Conservation (phyloP, 805 yeast genomes). For the Priceomyces medius region DNA sequence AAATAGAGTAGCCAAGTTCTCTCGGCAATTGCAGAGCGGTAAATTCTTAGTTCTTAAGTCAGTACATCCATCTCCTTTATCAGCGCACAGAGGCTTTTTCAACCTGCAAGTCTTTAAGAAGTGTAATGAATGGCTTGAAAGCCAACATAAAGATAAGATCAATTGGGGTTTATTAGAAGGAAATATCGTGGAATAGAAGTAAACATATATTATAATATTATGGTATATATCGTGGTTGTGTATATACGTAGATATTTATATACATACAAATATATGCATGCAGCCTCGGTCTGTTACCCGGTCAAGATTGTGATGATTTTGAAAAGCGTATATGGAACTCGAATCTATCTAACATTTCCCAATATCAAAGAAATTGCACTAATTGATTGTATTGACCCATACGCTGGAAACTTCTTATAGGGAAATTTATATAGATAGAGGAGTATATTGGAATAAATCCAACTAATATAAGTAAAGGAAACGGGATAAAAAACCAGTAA, state of each 20-base stretch:
- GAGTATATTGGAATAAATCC: neutral
- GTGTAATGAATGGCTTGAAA: slow-evolving; percentile 75
- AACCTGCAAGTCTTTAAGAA: slow-evolving; percentile 68
- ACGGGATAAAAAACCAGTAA: neutral
- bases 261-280: neutral
- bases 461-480: no score
- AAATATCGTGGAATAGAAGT: slow-evolving; percentile 21
- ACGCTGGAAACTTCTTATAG: neutral
- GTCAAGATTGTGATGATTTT: slow-evolving; percentile 1
- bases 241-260: neutral
- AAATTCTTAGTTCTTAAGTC: slow-evolving; percentile 57
- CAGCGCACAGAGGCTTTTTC: slow-evolving; percentile 84
- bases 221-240: no score
- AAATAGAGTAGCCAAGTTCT: slow-evolving; percentile 48
- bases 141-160: slow-evolving; percentile 47
- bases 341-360: neutral
- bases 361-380: neutral
- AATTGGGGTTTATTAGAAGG: slow-evolving; percentile 58
- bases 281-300: slow-evolving; percentile 8
- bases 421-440: neutral
- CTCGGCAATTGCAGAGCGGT: slow-evolving; percentile 20
- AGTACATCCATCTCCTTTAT: slow-evolving; percentile 94
- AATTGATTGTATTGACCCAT: neutral
- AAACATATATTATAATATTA: neutral
- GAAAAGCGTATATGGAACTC: slow-evolving; percentile 1